These are phyloP conservation scores for Lactifluus pinguis DNA, from an alignment of 768 basidiomycete genomes.

Conservation along the genomic window DNA sequence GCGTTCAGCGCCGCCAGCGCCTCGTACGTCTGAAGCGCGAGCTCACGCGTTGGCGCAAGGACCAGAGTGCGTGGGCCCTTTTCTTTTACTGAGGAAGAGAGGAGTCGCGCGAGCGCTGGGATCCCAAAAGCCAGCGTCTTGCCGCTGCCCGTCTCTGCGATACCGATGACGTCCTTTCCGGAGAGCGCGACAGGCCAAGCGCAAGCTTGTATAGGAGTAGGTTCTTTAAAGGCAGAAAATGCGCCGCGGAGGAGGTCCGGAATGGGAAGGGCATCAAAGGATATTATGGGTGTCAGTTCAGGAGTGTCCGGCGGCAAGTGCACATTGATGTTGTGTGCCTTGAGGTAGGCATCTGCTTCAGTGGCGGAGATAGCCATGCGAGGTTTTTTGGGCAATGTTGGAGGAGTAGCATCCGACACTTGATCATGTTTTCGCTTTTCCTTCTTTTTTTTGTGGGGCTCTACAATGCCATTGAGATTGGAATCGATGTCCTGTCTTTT, in stretches of 20 bases:
- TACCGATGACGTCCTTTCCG: slow-evolving; percentile 85
- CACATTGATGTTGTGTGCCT: slow-evolving; percentile 66
- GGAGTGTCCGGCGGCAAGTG: slow-evolving; percentile 40
- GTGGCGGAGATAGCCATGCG: slow-evolving; percentile 21
- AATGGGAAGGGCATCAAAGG: slow-evolving; percentile 67
- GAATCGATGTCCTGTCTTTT: slow-evolving; percentile 10
- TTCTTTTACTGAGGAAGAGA: slow-evolving; percentile 32
- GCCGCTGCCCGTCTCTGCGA: slow-evolving; percentile 95
- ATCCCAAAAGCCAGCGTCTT: slow-evolving; percentile 96
- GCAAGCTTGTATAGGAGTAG: slow-evolving; percentile 93
- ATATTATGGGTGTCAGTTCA: slow-evolving; percentile 53
- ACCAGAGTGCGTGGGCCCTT: slow-evolving; percentile 46
- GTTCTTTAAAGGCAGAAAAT: slow-evolving; percentile 68
- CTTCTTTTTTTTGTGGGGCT: slow-evolving; percentile 24
- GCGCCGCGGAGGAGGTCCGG: slow-evolving; percentile 51
- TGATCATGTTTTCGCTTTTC: slow-evolving; percentile 29
- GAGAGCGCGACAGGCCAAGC: slow-evolving; percentile 85
- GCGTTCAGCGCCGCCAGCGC: slow-evolving; percentile 66
- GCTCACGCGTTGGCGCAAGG: slow-evolving; percentile 90
- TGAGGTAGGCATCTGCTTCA: slow-evolving; percentile 39
- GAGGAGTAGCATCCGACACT: slow-evolving; percentile 17
- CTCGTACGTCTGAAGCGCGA: slow-evolving; percentile 92
- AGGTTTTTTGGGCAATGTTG: slow-evolving; percentile 9
- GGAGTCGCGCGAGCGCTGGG: slow-evolving; percentile 69
- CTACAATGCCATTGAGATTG: neutral